Conservation (phyloP, 495 filamentous ascomycete genomes). For the Aspergillus panamensis region DNA sequence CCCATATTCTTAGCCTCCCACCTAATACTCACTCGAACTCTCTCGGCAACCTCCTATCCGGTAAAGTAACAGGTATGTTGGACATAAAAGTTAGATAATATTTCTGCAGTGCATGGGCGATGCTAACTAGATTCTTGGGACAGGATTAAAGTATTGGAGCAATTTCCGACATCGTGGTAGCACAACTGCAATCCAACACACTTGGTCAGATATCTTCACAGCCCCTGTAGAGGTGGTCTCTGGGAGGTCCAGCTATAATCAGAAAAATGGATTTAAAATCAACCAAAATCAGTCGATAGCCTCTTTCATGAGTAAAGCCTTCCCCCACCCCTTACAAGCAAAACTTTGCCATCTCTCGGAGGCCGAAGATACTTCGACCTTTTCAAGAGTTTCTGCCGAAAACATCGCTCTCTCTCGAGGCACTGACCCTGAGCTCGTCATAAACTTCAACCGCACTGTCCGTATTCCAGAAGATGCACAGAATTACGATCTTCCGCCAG, state of each 20-base stretch:
- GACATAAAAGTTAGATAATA: not conserved
- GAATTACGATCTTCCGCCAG: not conserved
- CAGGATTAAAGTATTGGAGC: not conserved
- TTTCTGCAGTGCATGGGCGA: not conserved
- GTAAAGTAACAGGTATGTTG: not conserved
- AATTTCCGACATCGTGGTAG: not conserved
- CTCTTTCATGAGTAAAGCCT: not conserved
- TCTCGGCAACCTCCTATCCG: not conserved
- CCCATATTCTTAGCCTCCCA: not conserved
- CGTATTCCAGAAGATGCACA: slow-evolving; percentile 6
- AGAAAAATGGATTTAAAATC: slow-evolving; percentile 2
- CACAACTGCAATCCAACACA: not conserved
- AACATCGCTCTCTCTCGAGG: not conserved
- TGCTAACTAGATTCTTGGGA: not conserved
- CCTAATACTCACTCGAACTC: not conserved
- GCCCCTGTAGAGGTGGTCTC: not conserved
- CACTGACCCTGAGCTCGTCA: not conserved
- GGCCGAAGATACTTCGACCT: not conserved
- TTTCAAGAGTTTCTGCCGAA: not conserved
- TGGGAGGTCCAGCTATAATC: not conserved
- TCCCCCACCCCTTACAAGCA: not conserved
- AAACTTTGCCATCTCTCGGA: not conserved
- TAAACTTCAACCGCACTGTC: slow-evolving; percentile 1
- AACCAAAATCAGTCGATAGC: not conserved
- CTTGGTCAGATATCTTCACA: not conserved